Evolutionary conservation across 2,329 filamentous ascomycete genomes (phyloP), one percentile per base, ranked within the genome.

Genomic region (Monilinia aucupariae): DNA sequence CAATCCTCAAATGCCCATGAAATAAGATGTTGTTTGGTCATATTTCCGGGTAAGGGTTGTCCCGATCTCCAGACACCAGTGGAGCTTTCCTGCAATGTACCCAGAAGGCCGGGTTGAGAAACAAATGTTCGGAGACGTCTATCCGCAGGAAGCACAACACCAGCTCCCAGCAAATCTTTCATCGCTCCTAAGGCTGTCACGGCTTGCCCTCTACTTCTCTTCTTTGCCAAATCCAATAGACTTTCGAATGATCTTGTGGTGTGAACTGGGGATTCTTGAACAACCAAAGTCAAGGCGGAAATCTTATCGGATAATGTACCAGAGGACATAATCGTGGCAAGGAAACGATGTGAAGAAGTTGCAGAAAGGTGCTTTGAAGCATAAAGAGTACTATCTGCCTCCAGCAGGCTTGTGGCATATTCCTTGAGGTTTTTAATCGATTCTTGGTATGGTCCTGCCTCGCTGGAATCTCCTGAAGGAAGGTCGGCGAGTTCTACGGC

Each of bases 291-390:
- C 72, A 99, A 80, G 4, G 94, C 96, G 3, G 94, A 99, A 50
- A 97, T 89, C 75, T 97, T 97, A 75, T 99, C 94, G 62, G 92
- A 96, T 70, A 97, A 84, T 12, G 96, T 99, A 80, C 94, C 94
- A 1, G 92, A 96, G 12, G 91, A 81, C 90, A 97, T 97, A 74
- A 99, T 97, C 22, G 92, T 96, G 1, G 92, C 91, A 81, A 97
- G 87, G 80, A 99, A 99, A 75, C 92, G 96, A 76, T 96, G 90
- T 48, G 92, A 93, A 2, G 93, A 94, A 32, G 91, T 91, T 58
- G 90, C 85, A 8, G 90, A 85, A 62, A 89, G 79, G 68, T 91
- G 81, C 48, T 82, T 87, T 32, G 85, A 84, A 62, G 82, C 82
- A 77, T 97, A 99, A 53, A 84, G 80, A 48, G 84, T 81, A 65